Conservation (phyloP, 2,329 filamentous ascomycete genomes). For the Xylaria multiplex region DNA sequence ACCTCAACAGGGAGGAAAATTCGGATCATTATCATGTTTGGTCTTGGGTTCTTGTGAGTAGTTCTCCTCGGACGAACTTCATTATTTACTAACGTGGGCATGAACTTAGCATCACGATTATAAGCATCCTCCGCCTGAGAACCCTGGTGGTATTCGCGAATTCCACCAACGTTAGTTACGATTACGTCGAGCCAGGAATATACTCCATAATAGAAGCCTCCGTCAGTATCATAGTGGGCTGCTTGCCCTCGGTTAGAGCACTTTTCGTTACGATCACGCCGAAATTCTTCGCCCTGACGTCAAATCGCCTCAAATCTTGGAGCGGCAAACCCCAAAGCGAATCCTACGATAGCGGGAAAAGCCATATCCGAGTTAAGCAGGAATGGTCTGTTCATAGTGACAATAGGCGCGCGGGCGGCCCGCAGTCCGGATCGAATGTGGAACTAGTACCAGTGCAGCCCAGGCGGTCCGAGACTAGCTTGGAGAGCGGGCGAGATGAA, state of each 20-base stretch:
- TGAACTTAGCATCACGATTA: constrained; percentile 30
- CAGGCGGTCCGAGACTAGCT: not conserved
- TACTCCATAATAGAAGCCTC: constrained; percentile 51
- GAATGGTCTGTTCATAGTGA: constrained; percentile 18
- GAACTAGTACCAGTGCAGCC: constrained; percentile 22
- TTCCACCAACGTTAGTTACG: constrained; percentile 41
- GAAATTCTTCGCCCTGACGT: constrained; percentile 39
- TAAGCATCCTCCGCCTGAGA: constrained; percentile 13
- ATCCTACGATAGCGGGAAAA: constrained; percentile 2
- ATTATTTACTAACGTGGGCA: constrained; percentile 4
- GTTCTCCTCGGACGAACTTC: no score
- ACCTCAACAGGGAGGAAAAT: constrained; percentile 48
- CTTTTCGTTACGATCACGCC: constrained; percentile 46
- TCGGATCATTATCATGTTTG: constrained; percentile 51
- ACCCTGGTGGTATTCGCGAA: constrained; percentile 25
- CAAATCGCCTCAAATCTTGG: not conserved
- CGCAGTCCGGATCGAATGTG: constrained; percentile 22
- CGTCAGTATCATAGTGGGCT: constrained; percentile 49
- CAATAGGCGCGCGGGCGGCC: not conserved
- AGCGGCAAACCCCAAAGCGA: constrained; percentile 1
- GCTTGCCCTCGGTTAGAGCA: constrained; percentile 49
- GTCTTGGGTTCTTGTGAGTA: constrained; percentile 49
- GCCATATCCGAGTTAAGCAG: not conserved
- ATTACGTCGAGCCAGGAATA: constrained; percentile 47
- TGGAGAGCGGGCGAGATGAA: constrained; percentile 2